Conservation (phyloP, 768 basidiomycete species). For the Lentinula detonsa region DNA sequence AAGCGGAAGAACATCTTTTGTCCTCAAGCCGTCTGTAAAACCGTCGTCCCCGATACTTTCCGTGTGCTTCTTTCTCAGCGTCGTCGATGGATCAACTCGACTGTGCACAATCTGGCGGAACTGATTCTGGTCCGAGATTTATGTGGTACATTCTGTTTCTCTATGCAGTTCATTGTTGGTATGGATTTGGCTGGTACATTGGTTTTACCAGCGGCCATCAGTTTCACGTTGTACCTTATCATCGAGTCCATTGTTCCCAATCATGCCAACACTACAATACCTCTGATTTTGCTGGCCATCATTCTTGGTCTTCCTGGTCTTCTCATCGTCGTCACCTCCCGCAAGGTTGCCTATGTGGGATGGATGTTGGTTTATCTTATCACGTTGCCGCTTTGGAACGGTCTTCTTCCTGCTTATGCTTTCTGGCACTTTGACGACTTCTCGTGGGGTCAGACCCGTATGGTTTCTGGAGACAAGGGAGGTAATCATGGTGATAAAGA, state of each 20-base stretch:
- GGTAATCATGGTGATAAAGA: slow-evolving; percentile 85
- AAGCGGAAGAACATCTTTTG: slow-evolving; percentile 99
- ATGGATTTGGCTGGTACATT: slow-evolving; percentile 98
- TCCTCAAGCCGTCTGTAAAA: slow-evolving; percentile 98
- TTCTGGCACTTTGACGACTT: slow-evolving; percentile 99
- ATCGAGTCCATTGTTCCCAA: slow-evolving; percentile 82
- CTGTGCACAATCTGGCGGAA: slow-evolving; percentile 96
- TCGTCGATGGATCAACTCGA: slow-evolving; percentile 99
- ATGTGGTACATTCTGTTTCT: slow-evolving; percentile 99
- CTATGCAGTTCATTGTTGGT: slow-evolving; percentile 98
- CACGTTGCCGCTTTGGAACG: slow-evolving; percentile 96
- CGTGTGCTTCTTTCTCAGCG: slow-evolving; percentile 89
- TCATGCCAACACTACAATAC: slow-evolving; percentile 74
- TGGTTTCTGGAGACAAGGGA: slow-evolving; percentile 65
- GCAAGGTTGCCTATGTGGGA: slow-evolving; percentile 90
- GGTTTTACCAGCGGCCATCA: slow-evolving; percentile 94
- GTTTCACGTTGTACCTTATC: slow-evolving; percentile 94
- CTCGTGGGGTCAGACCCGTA: slow-evolving; percentile 94
- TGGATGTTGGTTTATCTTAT: slow-evolving; percentile 96
- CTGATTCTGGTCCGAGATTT: slow-evolving; percentile 91
- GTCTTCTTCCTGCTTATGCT: slow-evolving; percentile 90
- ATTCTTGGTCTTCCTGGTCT: slow-evolving; percentile 95
- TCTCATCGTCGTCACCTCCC: slow-evolving; percentile 91
- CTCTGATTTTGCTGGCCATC: slow-evolving; percentile 87
- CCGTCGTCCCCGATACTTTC: slow-evolving; percentile 96